These are phyloP conservation scores for Vachellia pachyceras DNA, from an alignment of 306 rosid genomes.

Conservation along the genomic window DNA sequence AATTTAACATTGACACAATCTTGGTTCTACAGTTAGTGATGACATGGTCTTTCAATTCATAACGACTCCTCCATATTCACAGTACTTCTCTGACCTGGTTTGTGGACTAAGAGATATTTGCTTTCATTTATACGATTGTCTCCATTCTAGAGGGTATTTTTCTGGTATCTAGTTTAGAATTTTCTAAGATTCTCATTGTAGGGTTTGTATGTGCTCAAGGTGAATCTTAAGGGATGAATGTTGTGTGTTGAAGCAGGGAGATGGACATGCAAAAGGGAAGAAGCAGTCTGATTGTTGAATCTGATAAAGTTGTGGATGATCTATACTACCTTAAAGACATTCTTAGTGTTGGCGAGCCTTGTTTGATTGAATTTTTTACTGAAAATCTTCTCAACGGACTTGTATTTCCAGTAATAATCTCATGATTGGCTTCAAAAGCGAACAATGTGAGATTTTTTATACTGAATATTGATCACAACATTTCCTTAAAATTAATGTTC, in stretches of 20 bases:
- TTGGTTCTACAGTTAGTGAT: constrained; percentile 80
- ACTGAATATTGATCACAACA: not conserved
- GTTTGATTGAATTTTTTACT: constrained; percentile 54
- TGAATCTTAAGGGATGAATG: constrained; percentile 26
- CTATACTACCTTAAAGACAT: constrained; percentile 81
- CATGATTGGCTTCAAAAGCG: constrained; percentile 56
- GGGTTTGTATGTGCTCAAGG: constrained; percentile 1
- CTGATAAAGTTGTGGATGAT: constrained; percentile 71
- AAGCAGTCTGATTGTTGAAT: constrained; percentile 59
- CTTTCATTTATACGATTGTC: constrained; percentile 57
- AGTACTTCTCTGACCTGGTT: constrained; percentile 78
- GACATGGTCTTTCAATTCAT: constrained; percentile 71
- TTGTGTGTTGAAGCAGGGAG: constrained; percentile 57
- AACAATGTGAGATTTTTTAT: constrained; percentile 62
- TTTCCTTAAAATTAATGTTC: constrained; percentile 33
- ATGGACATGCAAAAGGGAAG: constrained; percentile 49
- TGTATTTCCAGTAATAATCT: constrained; percentile 63
- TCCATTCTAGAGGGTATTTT: constrained; percentile 58
- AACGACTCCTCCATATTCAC: constrained; percentile 74
- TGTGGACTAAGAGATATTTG: constrained; percentile 61
- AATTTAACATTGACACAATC: constrained; percentile 42
- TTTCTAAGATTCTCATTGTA: constrained; percentile 8
- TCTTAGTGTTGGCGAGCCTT: constrained; percentile 56
- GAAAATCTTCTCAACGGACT: constrained; percentile 71
- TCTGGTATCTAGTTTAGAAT: constrained; percentile 8